phyloP scores from a whole-genome alignment of 805 yeast genomes.

The Ogataea haglerorum region DNA sequence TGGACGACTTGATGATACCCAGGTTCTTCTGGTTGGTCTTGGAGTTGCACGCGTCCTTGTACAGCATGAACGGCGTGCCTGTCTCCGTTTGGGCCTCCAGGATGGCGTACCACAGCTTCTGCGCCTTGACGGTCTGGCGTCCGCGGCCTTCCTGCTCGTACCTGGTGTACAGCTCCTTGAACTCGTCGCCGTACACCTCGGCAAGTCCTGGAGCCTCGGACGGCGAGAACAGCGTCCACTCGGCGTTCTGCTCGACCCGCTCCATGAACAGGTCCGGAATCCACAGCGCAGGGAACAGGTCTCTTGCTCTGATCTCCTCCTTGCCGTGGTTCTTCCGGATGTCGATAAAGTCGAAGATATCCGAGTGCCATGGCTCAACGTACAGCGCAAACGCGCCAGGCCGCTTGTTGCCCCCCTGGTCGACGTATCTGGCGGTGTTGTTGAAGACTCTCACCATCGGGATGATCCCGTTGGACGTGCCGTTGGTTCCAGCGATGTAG shows the following conservation, averaged over 20 bases:
- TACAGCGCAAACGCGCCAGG: slow-evolving; percentile 64
- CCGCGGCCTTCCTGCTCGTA: slow-evolving; percentile 53
- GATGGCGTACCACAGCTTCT: slow-evolving; percentile 58
- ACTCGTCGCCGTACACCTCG: slow-evolving; percentile 55
- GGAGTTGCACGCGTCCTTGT: slow-evolving; percentile 58
- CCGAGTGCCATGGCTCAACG: slow-evolving; percentile 63
- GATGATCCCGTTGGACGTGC: slow-evolving; percentile 59
- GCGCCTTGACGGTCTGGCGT: slow-evolving; percentile 50
- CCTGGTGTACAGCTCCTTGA: slow-evolving; percentile 46
- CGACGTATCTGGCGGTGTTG: slow-evolving; percentile 61
- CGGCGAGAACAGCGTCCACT: slow-evolving; percentile 60
- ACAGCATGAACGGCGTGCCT: slow-evolving; percentile 63
- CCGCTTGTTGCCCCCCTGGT: slow-evolving; percentile 64
- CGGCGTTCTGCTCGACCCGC: slow-evolving; percentile 52
- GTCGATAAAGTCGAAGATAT: slow-evolving; percentile 55
- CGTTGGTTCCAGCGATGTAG: slow-evolving; percentile 60
- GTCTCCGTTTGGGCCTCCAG: slow-evolving; percentile 64
- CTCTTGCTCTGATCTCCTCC: slow-evolving; percentile 62
- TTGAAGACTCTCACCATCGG: slow-evolving; percentile 64
- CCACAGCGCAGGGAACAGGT: slow-evolving; percentile 61
- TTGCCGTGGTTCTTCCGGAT: slow-evolving; percentile 62
- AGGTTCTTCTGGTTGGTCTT: slow-evolving; percentile 60
- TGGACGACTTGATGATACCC: slow-evolving; percentile 58
- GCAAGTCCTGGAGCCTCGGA: slow-evolving; percentile 56
- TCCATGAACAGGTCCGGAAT: slow-evolving; percentile 61